A percentile compares a stretch with the other conserved stretches of the same genome.
phyloP scores from a whole-genome alignment of 2,329 filamentous ascomycete species.

The Penicillium sp. region DNA sequence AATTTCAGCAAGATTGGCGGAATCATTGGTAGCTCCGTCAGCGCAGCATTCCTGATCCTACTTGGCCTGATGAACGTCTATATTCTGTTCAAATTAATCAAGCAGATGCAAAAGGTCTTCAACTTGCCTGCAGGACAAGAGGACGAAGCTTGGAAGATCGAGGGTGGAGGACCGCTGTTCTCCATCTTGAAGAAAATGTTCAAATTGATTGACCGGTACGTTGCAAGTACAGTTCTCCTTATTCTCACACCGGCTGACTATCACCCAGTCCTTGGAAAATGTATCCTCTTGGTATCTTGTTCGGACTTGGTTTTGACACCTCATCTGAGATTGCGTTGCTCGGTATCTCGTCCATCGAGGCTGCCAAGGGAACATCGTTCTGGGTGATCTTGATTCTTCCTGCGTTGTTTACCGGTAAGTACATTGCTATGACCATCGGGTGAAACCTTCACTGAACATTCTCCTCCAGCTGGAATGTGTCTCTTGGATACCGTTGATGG shows the following conservation, averaged over 20 bases:
- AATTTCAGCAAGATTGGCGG: slow-evolving; percentile 77
- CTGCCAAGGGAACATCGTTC: slow-evolving; percentile 79
- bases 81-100: slow-evolving; percentile 77
- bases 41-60: slow-evolving; percentile 77
- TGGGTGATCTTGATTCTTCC: slow-evolving; percentile 96
- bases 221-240: not conserved
- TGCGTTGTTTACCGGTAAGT: slow-evolving; percentile 75
- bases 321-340: slow-evolving; percentile 90
- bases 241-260: not conserved
- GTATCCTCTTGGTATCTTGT: slow-evolving; percentile 86
- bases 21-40: slow-evolving; percentile 86
- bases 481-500: slow-evolving; percentile 90
- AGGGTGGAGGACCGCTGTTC: slow-evolving; percentile 75
- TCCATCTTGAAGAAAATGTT: slow-evolving; percentile 73
- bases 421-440: not conserved
- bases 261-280: slow-evolving; percentile 73
- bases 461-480: slow-evolving; percentile 76
- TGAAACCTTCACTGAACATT: not conserved
- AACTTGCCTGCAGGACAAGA: slow-evolving; percentile 45
- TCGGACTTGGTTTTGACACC: slow-evolving; percentile 92
- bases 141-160: slow-evolving; percentile 63
- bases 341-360: slow-evolving; percentile 86
- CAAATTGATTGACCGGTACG: slow-evolving; percentile 61
- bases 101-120: slow-evolving; percentile 65
- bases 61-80: slow-evolving; percentile 82